Conservation (phyloP, 2,329 filamentous ascomycete genomes). For the Madurella mycetomatis region DNA sequence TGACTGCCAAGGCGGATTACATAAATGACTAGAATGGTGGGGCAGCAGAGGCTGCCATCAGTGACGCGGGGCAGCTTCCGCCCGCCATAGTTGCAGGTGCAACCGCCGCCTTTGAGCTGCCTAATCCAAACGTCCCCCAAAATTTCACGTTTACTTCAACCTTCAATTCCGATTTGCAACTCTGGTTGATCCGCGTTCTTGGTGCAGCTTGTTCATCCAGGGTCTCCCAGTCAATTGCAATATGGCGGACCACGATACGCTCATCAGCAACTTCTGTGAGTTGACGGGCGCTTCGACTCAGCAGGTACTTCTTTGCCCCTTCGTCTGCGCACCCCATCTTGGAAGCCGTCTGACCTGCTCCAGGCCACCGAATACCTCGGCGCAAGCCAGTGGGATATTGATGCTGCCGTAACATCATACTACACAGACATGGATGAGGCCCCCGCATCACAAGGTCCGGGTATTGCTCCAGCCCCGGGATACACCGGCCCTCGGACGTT, state of each 20-base stretch:
- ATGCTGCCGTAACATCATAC: constrained; percentile 57
- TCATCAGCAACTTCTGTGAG: constrained; percentile 50
- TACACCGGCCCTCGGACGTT: constrained; percentile 61
- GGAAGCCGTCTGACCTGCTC: constrained; percentile 2
- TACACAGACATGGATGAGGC: constrained; percentile 53
- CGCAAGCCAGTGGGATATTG: constrained; percentile 62
- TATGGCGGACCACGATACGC: constrained; percentile 41
- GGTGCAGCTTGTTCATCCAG: too few species aligned
- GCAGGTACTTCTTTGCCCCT: constrained; percentile 36
- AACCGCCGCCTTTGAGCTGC: constrained; percentile 18
- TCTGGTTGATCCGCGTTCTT: too few species aligned
- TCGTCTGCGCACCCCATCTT: not conserved
- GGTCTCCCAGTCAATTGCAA: not conserved
- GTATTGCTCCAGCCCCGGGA: constrained; percentile 32
- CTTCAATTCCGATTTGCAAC: too few species aligned
- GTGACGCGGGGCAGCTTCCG: constrained; percentile 13
- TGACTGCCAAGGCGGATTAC: not conserved
- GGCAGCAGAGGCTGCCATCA: not conserved
- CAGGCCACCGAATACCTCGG: constrained; percentile 66
- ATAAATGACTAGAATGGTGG: constrained; percentile 1
- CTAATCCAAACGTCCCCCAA: constrained; percentile 2
- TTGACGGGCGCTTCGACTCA: constrained; percentile 50
- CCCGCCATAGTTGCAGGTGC: not conserved
- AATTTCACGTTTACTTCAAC: not conserved
- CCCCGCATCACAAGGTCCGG: constrained; percentile 38